Percentiles rank a stretch among this genome's conserved stretches.
phyloP scores from a whole-genome alignment of 148 eudicot genomes.

The Silene latifolia region DNA sequence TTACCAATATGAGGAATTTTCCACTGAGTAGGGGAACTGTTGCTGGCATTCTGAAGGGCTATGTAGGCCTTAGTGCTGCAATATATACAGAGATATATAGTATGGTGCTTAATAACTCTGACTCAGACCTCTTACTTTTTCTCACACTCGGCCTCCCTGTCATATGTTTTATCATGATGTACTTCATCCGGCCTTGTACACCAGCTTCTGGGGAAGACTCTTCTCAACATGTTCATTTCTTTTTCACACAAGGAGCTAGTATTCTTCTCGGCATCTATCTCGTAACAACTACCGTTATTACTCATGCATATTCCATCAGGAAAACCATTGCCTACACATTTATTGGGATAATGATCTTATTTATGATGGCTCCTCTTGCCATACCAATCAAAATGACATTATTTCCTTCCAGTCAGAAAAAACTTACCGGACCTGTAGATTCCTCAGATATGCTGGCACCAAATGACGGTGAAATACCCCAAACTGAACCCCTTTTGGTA shows the following conservation, averaged over 20 bases:
- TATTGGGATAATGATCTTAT: slow-evolving; percentile 55
- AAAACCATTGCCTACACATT: slow-evolving; percentile 46
- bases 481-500: slow-evolving; percentile 27
- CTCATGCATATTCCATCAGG: slow-evolving; percentile 31
- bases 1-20: slow-evolving; percentile 88
- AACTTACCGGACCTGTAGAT: slow-evolving; percentile 22
- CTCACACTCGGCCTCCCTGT: slow-evolving; percentile 67
- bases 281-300: slow-evolving; percentile 56
- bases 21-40: slow-evolving; percentile 93
- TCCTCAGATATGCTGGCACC: slow-evolving; percentile 40
- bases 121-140: slow-evolving; percentile 53
- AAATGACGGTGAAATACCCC: slow-evolving; percentile 23
- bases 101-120: slow-evolving; percentile 52
- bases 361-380: slow-evolving; percentile 79
- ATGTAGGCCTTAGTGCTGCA: slow-evolving; percentile 81
- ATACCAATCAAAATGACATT: slow-evolving; percentile 89
- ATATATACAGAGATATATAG: slow-evolving; percentile 65
- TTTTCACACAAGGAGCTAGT: slow-evolving; percentile 72
- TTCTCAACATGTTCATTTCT: slow-evolving; percentile 59
- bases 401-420: slow-evolving; percentile 48
- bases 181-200: slow-evolving; percentile 67
- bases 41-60: slow-evolving; percentile 88
- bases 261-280: slow-evolving; percentile 60
- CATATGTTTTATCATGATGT: slow-evolving; percentile 67
- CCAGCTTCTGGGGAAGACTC: slow-evolving; percentile 74